phyloP scores from a whole-genome alignment of 345 rosid species.

The Lumnitzera littorea region DNA sequence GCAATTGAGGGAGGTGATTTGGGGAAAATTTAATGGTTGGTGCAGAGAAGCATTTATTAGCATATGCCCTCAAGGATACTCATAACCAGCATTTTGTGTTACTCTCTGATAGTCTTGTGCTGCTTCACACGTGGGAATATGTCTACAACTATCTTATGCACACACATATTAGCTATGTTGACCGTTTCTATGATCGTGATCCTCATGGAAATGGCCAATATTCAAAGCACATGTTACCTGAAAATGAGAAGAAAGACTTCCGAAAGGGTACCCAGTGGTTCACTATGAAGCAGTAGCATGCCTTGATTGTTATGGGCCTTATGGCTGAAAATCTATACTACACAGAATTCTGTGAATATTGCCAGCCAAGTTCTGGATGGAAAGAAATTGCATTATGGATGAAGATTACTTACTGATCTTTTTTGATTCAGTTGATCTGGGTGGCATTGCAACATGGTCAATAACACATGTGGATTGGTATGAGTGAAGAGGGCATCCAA shows the following conservation, averaged over 20 bases:
- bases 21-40: no score
- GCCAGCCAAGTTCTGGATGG: slow-evolving; percentile 95
- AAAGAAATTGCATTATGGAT: slow-evolving; percentile 86
- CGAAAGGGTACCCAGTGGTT: slow-evolving; percentile 98
- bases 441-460: slow-evolving; percentile 87
- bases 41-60: no score
- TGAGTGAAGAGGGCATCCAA: slow-evolving; percentile 98
- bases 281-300: slow-evolving; percentile 28
- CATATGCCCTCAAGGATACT: no score
- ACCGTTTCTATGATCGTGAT: slow-evolving; percentile 82
- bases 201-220: slow-evolving; percentile 98
- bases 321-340: slow-evolving; percentile 63
- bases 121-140: slow-evolving; percentile 41
- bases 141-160: slow-evolving; percentile 76
- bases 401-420: slow-evolving; percentile 82
- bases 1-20: no score
- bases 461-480: slow-evolving; percentile 98
- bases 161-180: slow-evolving; percentile 79
- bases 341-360: slow-evolving; percentile 73
- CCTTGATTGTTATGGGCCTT: no score
- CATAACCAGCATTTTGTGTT: no score
- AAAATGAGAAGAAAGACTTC: slow-evolving; percentile 76
- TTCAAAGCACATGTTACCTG: slow-evolving; percentile 94
- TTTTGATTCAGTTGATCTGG: slow-evolving; percentile 82
- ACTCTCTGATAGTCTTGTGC: no score